Conservation (phyloP, 805 yeast genomes). For the Scheffersomyces spartinae region DNA sequence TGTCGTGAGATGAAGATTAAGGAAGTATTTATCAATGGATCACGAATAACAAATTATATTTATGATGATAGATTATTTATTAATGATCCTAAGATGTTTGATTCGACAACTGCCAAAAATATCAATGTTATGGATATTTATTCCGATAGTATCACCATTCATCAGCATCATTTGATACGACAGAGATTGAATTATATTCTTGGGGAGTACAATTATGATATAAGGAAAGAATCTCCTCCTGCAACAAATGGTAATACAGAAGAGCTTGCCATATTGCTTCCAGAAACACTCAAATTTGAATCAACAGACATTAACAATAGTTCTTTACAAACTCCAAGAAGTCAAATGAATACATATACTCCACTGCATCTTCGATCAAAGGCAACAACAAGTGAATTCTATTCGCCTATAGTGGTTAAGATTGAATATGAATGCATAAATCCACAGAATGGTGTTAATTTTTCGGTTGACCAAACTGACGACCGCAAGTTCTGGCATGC, state of each 20-base stretch:
- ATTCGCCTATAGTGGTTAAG: conserved; percentile 61
- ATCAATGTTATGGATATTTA: conserved; percentile 31
- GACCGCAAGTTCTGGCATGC: conserved; percentile 62
- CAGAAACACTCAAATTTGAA: conserved; percentile 52
- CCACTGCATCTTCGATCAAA: conserved; percentile 19
- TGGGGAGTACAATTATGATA: conserved; percentile 32
- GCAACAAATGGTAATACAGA: conserved; percentile 36
- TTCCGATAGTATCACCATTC: conserved; percentile 26
- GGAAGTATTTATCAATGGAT: conserved; percentile 48
- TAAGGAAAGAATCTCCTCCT: conserved; percentile 7
- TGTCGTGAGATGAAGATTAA: conserved; percentile 64
- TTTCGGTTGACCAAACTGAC: conserved; percentile 50
- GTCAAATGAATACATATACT: conserved; percentile 4
- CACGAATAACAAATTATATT: conserved; percentile 40
- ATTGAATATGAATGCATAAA: conserved; percentile 56
- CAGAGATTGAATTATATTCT: conserved; percentile 42
- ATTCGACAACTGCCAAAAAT: conserved; percentile 13
- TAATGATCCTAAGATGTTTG: conserved; percentile 19
- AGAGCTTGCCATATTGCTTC: conserved; percentile 52
- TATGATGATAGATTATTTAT: conserved; percentile 43
- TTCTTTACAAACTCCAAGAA: conserved; percentile 6
- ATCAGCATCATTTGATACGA: conserved; percentile 50
- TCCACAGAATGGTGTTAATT: conserved; percentile 65
- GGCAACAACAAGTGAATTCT: conserved; percentile 13
- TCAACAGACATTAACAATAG: conserved; percentile 37